These are phyloP conservation scores for Rubus parviflorus DNA, from an alignment of 306 rosid genomes.

Conservation along the genomic window DNA sequence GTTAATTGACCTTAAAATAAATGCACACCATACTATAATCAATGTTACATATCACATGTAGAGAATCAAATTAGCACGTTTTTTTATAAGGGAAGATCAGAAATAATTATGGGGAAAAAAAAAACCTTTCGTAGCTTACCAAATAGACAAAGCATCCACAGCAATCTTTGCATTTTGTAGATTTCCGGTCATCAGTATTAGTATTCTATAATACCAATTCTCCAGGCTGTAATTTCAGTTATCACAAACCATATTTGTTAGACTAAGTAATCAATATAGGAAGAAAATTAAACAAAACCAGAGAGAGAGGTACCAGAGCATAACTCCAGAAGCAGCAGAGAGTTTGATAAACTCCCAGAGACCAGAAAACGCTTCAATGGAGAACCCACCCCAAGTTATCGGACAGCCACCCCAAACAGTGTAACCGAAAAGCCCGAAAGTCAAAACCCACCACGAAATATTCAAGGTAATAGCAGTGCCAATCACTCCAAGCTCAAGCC, in stretches of 20 bases:
- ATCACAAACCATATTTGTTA: background rate
- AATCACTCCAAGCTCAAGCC: conserved; percentile 50
- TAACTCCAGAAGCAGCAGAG: conserved; percentile 75
- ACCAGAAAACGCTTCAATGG: conserved; percentile 68
- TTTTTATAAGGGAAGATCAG: too few species aligned
- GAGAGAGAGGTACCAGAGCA: conserved; percentile 56
- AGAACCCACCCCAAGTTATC: conserved; percentile 71
- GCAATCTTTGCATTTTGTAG: conserved; percentile 68
- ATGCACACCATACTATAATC: too few species aligned
- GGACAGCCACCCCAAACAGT: conserved; percentile 67
- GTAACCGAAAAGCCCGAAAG: conserved; percentile 50
- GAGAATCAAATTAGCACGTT: too few species aligned
- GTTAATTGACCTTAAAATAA: too few species aligned
- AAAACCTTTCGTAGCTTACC: conserved; percentile 37
- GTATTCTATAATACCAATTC: conserved; percentile 82
- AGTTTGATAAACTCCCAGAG: conserved; percentile 75
- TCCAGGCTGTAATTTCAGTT: conserved; percentile 53
- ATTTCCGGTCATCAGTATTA: conserved; percentile 75
- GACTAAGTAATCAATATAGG: background rate
- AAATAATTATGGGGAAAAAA: too few species aligned
- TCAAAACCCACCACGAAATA: conserved; percentile 65
- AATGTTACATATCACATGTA: too few species aligned
- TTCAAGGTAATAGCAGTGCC: conserved; percentile 57
- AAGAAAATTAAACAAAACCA: background rate
- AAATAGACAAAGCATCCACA: conserved; percentile 74